Evolutionary conservation across 257 asterid species (phyloP), one percentile per base, ranked within the genome.

Genomic region (Solanum boliviense): DNA sequence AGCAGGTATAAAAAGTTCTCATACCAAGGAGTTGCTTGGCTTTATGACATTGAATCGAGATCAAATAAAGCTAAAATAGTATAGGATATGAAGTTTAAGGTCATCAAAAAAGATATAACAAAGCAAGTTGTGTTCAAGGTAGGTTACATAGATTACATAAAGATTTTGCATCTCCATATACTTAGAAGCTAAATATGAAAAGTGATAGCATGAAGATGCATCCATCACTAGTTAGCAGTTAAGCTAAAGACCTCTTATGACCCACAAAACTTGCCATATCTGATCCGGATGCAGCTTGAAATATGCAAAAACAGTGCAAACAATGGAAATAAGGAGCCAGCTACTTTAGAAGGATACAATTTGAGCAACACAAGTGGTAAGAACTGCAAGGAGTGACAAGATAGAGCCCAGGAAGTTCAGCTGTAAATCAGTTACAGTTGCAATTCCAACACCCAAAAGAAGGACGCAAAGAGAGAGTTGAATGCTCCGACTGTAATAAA

Each of bases 361-460:
- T 92, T 94, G 99, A 46, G 98, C 98, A 89, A 96, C 92, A 88
- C 99, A 96, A 15, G 99, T 96, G 39, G 98, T 94, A 86, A 94
- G 70, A 89, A 95, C 94, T 74, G 99, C 99, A 87, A 95, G 97
- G 91, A 95, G 87, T 76, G 99, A 96, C 89, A 96, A 92, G 89
- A 91, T 84, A 38, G 96, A 94, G 78, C 98, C 99, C 84, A 96
- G 93, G 79, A 91, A 68, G 91, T 96, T 96, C 90, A 96, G 98
- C 92, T 96, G 98, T 90, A 96, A 93, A 91, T 95, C 99, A 56
- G 99, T 96, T 65, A 96, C 65, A 25, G 99, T 95, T 72, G 99
- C 99, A 88, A 96, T 94, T 67, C 99, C 98, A 88, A 96, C 99
- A 89, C 99, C 99, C 41, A 91, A 87, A 88, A 96, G 99, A 86